phyloP scores from a whole-genome alignment of 1,284 basidiomycete species.

The Trichosporon sp. region DNA sequence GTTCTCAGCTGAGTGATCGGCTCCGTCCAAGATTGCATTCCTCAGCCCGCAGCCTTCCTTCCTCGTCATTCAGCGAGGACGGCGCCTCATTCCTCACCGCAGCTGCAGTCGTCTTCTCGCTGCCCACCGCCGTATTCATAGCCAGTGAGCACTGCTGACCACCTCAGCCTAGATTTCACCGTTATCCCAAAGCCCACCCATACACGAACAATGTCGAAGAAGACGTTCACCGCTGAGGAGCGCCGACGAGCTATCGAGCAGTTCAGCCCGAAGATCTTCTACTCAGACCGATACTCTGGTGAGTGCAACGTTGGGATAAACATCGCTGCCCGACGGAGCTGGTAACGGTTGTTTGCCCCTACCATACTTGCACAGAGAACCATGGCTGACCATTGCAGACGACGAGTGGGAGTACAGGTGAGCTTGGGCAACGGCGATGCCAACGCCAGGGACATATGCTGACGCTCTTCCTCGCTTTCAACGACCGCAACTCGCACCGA shows the following conservation, averaged over 20 bases:
- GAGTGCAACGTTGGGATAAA: conserved; percentile 26
- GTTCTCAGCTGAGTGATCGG: neutral
- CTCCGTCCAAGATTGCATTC: neutral
- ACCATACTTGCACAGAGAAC: neutral
- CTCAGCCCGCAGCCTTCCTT: neutral
- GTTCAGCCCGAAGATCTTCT: conserved; percentile 56
- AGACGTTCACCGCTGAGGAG: conserved; percentile 52
- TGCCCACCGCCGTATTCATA: too few species aligned
- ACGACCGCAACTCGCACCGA: neutral
- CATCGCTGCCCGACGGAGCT: neutral
- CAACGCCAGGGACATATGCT: neutral
- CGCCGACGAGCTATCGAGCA: conserved; percentile 55
- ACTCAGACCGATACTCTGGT: conserved; percentile 51
- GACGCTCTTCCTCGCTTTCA: neutral
- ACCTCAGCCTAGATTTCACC: too few species aligned
- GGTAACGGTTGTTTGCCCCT: neutral
- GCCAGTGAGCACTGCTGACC: neutral
- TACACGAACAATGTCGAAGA: conserved; percentile 51
- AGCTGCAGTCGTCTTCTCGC: neutral
- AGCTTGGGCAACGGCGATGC: conserved; percentile 12
- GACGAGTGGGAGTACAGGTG: conserved; percentile 57
- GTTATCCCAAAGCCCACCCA: neutral
- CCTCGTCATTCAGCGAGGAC: neutral
- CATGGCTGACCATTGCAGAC: conserved; percentile 36
- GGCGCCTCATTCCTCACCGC: neutral